Evolutionary conservation across 164 flowering plant genomes (phyloP).

Genomic region (Aristolochia californica): DNA sequence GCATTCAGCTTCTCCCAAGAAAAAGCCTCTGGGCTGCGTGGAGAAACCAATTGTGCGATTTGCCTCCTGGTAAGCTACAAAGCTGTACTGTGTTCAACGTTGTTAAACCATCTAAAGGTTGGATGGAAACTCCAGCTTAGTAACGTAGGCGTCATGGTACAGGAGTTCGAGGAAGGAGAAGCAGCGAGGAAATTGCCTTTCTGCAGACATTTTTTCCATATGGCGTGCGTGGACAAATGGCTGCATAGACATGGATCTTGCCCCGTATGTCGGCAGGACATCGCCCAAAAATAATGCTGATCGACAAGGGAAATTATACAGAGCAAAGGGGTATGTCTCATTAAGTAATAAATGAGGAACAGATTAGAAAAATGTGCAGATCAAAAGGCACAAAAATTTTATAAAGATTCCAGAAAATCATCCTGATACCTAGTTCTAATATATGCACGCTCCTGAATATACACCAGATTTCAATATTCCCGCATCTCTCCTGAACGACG

Average conservation of each 20-base stretch:
- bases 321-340: not conserved
- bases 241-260: conserved; percentile 9
- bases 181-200: conserved; percentile 36
- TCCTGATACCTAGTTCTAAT: too few relatives aligned
- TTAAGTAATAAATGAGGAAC: not conserved
- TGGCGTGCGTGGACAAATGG: conserved; percentile 59
- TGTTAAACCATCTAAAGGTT: too few relatives aligned
- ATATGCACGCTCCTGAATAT: too few relatives aligned
- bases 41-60: conserved; percentile 36
- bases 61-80: conserved; percentile 68
- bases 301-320: not conserved
- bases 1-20: conserved; percentile 7
- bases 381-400: not conserved
- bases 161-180: conserved; percentile 55
- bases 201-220: conserved; percentile 55
- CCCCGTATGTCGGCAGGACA: conserved; percentile 8
- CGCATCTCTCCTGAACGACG: too few relatives aligned
- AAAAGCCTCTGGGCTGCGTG: conserved; percentile 1
- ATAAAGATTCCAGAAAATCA: too few relatives aligned
- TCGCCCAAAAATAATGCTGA: not conserved
- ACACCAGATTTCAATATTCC: too few relatives aligned
- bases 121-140: too few relatives aligned
- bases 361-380: not conserved
- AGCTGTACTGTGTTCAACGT: not conserved
- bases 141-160: not conserved